phyloP scores from a whole-genome alignment of 2,329 filamentous ascomycete genomes.

The Helotiales sp. region DNA sequence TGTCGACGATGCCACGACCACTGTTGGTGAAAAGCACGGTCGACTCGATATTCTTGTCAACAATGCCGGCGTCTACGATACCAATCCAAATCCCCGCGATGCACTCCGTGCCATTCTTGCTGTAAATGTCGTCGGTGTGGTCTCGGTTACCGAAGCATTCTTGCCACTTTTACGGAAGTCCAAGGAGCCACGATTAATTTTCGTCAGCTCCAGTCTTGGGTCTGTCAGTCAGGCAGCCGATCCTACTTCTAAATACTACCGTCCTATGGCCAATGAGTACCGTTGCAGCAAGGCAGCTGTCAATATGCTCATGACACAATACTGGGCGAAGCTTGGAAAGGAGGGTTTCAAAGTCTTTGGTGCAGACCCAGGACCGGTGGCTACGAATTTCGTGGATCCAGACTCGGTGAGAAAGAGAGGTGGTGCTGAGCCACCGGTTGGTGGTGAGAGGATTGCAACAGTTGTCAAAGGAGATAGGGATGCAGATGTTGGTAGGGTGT shows the following conservation, averaged over 20 bases:
- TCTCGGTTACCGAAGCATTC: slow-evolving; percentile 21
- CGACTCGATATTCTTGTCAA: slow-evolving; percentile 26
- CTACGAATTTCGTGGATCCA: slow-evolving; percentile 14
- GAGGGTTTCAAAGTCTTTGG: slow-evolving; percentile 18
- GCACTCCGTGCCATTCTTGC: slow-evolving; percentile 4
- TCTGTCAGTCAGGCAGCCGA: slow-evolving; percentile 16
- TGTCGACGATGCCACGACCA: slow-evolving; percentile 11
- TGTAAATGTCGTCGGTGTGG: slow-evolving; percentile 9
- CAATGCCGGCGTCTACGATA: slow-evolving; percentile 23
- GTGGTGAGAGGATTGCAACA: slow-evolving; percentile 30
- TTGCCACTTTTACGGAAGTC: slow-evolving; percentile 13
- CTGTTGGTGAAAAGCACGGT: slow-evolving; percentile 21
- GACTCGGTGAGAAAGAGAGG: slow-evolving; percentile 3
- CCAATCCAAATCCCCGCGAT: neutral
- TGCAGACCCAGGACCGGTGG: slow-evolving; percentile 20
- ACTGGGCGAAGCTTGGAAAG: slow-evolving; percentile 1
- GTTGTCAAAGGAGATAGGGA: slow-evolving; percentile 23
- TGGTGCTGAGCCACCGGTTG: slow-evolving; percentile 31
- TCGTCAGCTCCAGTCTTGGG: slow-evolving; percentile 32
- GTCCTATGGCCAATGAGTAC: slow-evolving; percentile 9
- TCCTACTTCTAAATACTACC: slow-evolving; percentile 5
- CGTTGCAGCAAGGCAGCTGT: slow-evolving; percentile 13
- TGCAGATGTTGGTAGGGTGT: slow-evolving; percentile 15
- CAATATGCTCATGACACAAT: slow-evolving; percentile 16
- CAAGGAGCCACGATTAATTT: slow-evolving; percentile 13